phyloP scores from a whole-genome alignment of 2,329 filamentous ascomycete species.

The Fusarium virguliforme region DNA sequence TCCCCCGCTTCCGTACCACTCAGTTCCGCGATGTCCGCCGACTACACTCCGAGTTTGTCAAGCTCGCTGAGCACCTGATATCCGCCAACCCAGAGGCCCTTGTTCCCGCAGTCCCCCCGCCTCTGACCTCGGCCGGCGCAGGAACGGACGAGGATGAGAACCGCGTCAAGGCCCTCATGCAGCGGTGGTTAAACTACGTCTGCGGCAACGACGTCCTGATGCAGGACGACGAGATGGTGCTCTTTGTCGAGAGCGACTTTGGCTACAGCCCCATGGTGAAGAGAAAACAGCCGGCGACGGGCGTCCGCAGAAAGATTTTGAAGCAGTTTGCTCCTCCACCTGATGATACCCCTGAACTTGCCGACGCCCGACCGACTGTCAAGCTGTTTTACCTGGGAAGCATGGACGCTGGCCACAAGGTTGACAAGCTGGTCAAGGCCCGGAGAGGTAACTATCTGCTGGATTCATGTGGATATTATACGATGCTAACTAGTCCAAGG shows the following conservation, averaged over 20 bases:
- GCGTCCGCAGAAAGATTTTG: constrained; percentile 92
- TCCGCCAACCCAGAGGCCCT: constrained; percentile 97
- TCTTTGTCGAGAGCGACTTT: constrained; percentile 99
- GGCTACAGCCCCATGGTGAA: constrained; percentile 96
- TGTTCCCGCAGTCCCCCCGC: constrained; percentile 93
- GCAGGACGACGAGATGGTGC: constrained; percentile 95
- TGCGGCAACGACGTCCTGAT: constrained; percentile 94
- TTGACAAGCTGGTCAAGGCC: constrained; percentile 93
- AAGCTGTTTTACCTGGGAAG: constrained; percentile 96
- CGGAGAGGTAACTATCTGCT: constrained; percentile 78
- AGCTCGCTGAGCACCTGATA: constrained; percentile 95
- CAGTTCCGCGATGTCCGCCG: constrained; percentile 98
- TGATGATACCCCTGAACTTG: constrained; percentile 95
- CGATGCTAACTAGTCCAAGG: constrained; percentile 68
- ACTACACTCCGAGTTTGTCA: constrained; percentile 94
- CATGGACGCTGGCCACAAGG: constrained; percentile 98
- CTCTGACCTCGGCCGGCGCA: constrained; percentile 93
- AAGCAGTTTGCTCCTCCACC: constrained; percentile 99
- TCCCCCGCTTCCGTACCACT: constrained; percentile 97
- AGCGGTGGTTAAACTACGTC: constrained; percentile 95
- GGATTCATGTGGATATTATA: constrained; percentile 1
- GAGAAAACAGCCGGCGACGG: constrained; percentile 96
- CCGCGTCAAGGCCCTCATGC: constrained; percentile 89
- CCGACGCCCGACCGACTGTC: constrained; percentile 89
- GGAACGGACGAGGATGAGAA: constrained; percentile 96